Percentiles rank a stretch among this genome's conserved stretches.
Evolutionary conservation across 2,329 filamentous ascomycete genomes (phyloP).

Genomic region (Dactylella cylindrospora): DNA sequence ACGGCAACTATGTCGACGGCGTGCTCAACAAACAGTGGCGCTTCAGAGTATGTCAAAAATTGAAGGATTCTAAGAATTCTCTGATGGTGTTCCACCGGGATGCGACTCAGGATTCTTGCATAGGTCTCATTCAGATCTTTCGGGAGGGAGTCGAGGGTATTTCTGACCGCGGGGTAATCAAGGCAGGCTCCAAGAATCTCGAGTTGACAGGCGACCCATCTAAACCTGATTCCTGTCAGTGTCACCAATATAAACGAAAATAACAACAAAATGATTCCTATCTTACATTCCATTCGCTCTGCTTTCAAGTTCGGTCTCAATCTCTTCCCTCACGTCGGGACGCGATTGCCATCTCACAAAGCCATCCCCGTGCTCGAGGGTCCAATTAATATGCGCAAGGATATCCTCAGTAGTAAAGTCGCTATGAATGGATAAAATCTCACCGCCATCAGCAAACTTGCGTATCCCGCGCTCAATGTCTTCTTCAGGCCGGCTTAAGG

Average conservation of each 20-base stretch:
- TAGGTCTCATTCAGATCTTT: slow-evolving; percentile 8
- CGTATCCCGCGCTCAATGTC: slow-evolving; percentile 13
- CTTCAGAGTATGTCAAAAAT: slow-evolving; percentile 5
- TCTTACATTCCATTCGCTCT: slow-evolving; percentile 46
- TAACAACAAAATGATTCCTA: not conserved
- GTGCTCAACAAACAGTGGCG: not conserved
- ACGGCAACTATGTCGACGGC: not conserved
- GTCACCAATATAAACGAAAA: too few species aligned
- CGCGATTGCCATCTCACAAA: slow-evolving; percentile 32
- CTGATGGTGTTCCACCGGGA: not conserved
- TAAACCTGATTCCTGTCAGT: slow-evolving; percentile 49
- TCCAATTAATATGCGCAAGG: not conserved
- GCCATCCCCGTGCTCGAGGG: too few species aligned
- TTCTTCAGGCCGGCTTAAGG: slow-evolving; percentile 47
- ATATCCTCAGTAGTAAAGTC: not conserved
- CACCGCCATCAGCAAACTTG: not conserved
- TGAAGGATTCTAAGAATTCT: slow-evolving; percentile 3
- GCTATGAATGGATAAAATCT: too few species aligned
- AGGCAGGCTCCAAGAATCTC: not conserved
- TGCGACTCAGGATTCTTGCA: not conserved
- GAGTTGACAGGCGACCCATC: slow-evolving; percentile 46
- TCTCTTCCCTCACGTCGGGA: slow-evolving; percentile 30
- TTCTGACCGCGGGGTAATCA: not conserved
- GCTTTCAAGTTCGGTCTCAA: slow-evolving; percentile 22
- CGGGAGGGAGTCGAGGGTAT: slow-evolving; percentile 1